Percentiles rank a stretch among this genome's conserved stretches.
Conservation (phyloP, 148 eudicot species). For the Vaccinium vitisidaea region DNA sequence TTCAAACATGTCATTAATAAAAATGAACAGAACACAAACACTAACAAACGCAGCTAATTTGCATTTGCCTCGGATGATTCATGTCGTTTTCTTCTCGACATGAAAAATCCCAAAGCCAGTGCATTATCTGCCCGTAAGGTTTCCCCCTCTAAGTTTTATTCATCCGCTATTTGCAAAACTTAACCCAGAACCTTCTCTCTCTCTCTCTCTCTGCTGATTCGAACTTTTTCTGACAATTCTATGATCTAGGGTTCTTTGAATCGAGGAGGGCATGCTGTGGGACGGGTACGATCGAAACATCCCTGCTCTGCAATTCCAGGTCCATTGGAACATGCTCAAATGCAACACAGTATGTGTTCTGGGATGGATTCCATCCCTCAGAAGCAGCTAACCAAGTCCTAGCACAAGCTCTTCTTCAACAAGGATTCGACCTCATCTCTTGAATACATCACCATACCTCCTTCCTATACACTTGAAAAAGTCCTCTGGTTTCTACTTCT, state of each 20-base stretch:
- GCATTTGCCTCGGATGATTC: too few relatives aligned
- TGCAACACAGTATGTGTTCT: constrained; percentile 72
- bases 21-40: too few relatives aligned
- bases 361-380: constrained; percentile 92
- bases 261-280: constrained; percentile 89
- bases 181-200: not conserved
- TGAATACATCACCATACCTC: constrained; percentile 16
- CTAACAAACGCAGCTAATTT: too few relatives aligned
- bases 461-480: not conserved
- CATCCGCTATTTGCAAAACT: too few relatives aligned
- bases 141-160: too few relatives aligned
- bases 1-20: too few relatives aligned
- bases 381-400: constrained; percentile 71
- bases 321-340: constrained; percentile 80
- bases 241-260: constrained; percentile 62
- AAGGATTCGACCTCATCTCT: constrained; percentile 66
- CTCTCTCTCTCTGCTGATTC: not conserved
- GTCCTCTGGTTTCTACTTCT: constrained; percentile 14
- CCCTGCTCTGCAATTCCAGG: constrained; percentile 68
- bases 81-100: too few relatives aligned
- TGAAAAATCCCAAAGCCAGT: too few relatives aligned
- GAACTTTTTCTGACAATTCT: not conserved
- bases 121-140: too few relatives aligned
- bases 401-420: constrained; percentile 59
- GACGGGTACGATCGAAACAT: constrained; percentile 73